Conservation (phyloP, 1,284 basidiomycete species). For the Cutaneotrichosporon spelunceum region DNA sequence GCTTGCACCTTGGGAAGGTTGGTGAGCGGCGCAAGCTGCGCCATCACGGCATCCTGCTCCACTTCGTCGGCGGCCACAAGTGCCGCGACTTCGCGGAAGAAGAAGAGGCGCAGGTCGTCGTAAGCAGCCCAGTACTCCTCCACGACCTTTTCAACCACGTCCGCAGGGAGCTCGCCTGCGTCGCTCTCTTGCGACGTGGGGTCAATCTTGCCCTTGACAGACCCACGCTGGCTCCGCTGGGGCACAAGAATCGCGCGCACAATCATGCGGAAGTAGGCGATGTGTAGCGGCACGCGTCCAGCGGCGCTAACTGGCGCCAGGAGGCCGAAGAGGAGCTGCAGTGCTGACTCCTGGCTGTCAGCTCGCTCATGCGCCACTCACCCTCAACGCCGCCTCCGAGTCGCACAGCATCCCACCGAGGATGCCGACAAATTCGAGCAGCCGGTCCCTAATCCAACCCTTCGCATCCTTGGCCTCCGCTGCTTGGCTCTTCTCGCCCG, state of each 20-base stretch:
- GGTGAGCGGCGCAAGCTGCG: conserved; percentile 69
- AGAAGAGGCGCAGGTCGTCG: conserved; percentile 86
- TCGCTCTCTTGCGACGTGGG: conserved; percentile 34
- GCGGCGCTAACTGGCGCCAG: conserved; percentile 71
- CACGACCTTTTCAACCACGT: conserved; percentile 57
- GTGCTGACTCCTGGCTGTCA: conserved; percentile 62
- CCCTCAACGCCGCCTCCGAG: conserved; percentile 63
- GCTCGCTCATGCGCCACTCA: conserved; percentile 42
- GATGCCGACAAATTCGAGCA: conserved; percentile 65
- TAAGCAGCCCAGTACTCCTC: conserved; percentile 53
- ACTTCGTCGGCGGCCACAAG: conserved; percentile 11
- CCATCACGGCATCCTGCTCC: conserved; percentile 63
- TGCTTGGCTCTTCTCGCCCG: conserved; percentile 19
- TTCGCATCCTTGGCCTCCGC: conserved; percentile 55
- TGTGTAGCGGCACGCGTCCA: conserved; percentile 52
- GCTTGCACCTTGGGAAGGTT: conserved; percentile 73
- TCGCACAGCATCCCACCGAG: conserved; percentile 69
- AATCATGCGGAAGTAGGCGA: conserved; percentile 45
- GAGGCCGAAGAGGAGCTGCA: conserved; percentile 76
- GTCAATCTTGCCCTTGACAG: conserved; percentile 32
- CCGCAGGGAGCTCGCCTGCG: conserved; percentile 59
- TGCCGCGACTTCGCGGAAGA: conserved; percentile 73
- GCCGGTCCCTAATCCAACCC: conserved; percentile 68
- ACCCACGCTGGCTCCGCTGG: conserved; percentile 39
- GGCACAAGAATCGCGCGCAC: conserved; percentile 42